Evolutionary conservation across 2,329 filamentous ascomycete genomes (phyloP).

Genomic region (Aspergillus transmontanensis): DNA sequence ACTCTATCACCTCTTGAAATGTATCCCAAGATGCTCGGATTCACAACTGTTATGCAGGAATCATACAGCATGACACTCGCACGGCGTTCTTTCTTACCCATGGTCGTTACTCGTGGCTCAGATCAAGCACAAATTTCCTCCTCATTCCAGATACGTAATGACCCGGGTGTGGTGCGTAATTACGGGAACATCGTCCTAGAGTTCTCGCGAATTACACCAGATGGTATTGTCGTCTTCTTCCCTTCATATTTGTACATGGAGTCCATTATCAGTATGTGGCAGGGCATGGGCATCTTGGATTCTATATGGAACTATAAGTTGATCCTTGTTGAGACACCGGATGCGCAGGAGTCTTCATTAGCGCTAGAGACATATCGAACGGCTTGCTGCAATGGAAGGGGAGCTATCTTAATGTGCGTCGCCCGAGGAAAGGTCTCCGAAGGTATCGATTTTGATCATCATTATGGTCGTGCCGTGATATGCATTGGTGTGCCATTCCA

Average conservation of each 20-base stretch:
- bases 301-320: constrained; percentile 99
- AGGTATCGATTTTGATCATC: constrained; percentile 98
- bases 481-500: constrained; percentile 98
- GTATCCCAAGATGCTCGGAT: constrained; percentile 98
- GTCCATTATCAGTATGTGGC: constrained; percentile 98
- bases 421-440: constrained; percentile 96
- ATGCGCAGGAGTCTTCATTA: constrained; percentile 93
- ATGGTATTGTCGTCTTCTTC: constrained; percentile 99
- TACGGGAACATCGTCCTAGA: constrained; percentile 93
- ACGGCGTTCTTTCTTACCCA: constrained; percentile 89
- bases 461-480: constrained; percentile 92
- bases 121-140: constrained; percentile 93
- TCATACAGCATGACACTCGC: constrained; percentile 97
- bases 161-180: constrained; percentile 94
- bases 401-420: constrained; percentile 90
- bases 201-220: constrained; percentile 92
- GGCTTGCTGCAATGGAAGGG: constrained; percentile 94
- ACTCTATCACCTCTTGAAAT: constrained; percentile 97
- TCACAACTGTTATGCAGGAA: constrained; percentile 88
- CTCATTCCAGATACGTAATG: constrained; percentile 91
- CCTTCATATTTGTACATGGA: constrained; percentile 99
- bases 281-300: constrained; percentile 96
- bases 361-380: constrained; percentile 96
- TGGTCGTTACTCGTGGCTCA: constrained; percentile 94
- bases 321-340: constrained; percentile 95